Base-by-base conservation (phyloP, 306 rosid species). In the Datisca glomerata region DNA sequence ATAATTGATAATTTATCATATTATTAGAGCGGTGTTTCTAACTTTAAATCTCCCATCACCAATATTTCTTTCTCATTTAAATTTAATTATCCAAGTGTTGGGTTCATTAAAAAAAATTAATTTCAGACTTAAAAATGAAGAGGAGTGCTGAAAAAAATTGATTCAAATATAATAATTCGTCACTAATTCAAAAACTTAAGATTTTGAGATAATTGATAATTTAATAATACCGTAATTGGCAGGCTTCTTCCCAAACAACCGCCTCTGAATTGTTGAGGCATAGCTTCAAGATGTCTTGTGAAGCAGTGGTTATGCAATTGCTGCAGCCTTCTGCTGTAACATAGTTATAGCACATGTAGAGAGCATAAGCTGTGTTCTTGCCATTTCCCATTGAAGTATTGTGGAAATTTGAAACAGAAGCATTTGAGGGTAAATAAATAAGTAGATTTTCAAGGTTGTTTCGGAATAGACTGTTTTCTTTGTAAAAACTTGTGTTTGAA, bases 181-280 rank as follows among this genome's bases (percentile, higher is more conserved):
- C n/a, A n/a, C n/a, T n/a, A n/a, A n/a, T n/a, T n/a, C n/a, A n/a
- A n/a, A n/a, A n/a, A n/a, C n/a, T n/a, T n/a, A n/a, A n/a, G n/a
- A n/a, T n/a, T n/a, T n/a, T n/a, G n/a, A n/a, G n/a, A n/a, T n/a
- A n/a, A n/a, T n/a, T n/a, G n/a, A n/a, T n/a, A n/a, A n/a, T n/a
- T n/a, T n/a, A n/a, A n/a, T n/a, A n/a, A n/a, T n/a, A n/a, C n/a
- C n/a, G n/a, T 32, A 76, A 47, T 12, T 67, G 93, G 44, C 82
- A 80, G 0, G 0, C 1, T n/a, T 80, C 93, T 42, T 76, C 85
- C 71, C 73, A 76, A 0, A 80, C 51, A 19, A 59, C 43, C 0
- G 86, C 81, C 53, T 76, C 85, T 46, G 24, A 39, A 12, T 71
- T 31, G 47, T 29, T 34, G 9, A 70, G 74, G 47, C 93, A 80